A percentile compares a stretch with the other conserved stretches of the same genome.
Conservation (phyloP, 148 eudicot species). For the Arbutus unedo region DNA sequence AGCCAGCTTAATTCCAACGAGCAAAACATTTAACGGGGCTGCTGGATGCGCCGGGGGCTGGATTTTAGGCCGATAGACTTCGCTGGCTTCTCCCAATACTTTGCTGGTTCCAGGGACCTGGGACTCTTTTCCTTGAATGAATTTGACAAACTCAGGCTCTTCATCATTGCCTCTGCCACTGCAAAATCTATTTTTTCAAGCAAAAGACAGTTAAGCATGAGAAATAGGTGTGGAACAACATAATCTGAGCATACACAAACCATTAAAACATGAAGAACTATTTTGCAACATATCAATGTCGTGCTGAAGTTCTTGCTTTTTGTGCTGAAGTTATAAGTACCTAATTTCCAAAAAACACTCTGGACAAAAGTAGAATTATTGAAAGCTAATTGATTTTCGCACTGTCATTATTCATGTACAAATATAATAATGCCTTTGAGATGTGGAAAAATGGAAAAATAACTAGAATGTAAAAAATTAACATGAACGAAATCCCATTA, state of each 20-base stretch:
- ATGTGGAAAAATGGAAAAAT: not conserved
- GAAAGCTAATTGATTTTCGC: not conserved
- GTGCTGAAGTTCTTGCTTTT: not conserved
- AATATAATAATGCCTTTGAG: not conserved
- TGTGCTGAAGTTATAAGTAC: not conserved
- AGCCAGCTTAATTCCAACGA: not conserved
- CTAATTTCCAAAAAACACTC: not conserved
- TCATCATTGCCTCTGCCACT: slow-evolving; percentile 26
- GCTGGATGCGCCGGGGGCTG: slow-evolving; percentile 52
- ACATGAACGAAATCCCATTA: not conserved
- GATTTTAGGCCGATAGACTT: slow-evolving; percentile 36
- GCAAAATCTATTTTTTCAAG: slow-evolving; percentile 9
- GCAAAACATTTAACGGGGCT: slow-evolving; percentile 42
- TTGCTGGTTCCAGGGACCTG: slow-evolving; percentile 30
- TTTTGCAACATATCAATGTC: not conserved
- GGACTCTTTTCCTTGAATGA: slow-evolving; percentile 27
- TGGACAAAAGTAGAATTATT: not conserved
- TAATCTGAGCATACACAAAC: not conserved
- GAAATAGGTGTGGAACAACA: not conserved
- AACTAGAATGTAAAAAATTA: not conserved
- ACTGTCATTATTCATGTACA: not conserved
- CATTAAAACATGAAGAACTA: not conserved
- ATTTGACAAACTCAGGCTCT: slow-evolving; percentile 35
- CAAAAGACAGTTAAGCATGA: not conserved
- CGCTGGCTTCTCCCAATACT: slow-evolving; percentile 48